Conservation (phyloP, 169 alveolate genomes). For the Pseudocohnilembus persalinus region DNA sequence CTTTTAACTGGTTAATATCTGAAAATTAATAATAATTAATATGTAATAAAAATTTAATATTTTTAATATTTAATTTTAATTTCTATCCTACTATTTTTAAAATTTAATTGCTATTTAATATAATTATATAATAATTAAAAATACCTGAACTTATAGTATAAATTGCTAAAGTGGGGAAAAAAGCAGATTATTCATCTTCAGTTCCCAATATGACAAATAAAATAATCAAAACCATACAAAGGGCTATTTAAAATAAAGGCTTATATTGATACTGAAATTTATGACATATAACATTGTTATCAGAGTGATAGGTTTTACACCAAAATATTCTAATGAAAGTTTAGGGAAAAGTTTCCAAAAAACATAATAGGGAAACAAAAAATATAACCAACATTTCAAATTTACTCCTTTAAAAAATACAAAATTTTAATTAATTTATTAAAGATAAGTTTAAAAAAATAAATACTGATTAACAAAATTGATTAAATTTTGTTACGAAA, state of each 20-base stretch:
- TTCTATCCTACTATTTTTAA: neutral
- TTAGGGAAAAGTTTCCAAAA: neutral
- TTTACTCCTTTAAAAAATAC: neutral
- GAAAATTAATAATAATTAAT: no score
- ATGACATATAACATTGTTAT: neutral
- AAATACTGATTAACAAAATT: no score
- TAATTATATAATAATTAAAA: no score
- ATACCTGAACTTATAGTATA: neutral
- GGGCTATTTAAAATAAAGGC: neutral
- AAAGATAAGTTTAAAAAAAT: no score
- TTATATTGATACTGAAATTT: no score
- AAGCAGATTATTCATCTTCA: neutral
- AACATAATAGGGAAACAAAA: neutral
- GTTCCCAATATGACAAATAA: neutral
- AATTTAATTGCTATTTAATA: no score
- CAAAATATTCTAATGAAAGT: neutral
- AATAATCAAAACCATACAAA: neutral
- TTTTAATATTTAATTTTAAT: no score
- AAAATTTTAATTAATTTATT: no score
- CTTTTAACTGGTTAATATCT: neutral
- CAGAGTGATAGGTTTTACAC: neutral
- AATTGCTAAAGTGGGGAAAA: neutral
- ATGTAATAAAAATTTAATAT: no score
- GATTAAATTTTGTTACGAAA: neutral
- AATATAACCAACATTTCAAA: neutral